Conservation (phyloP, 495 filamentous ascomycete species). For the Aspergillus campestris region DNA sequence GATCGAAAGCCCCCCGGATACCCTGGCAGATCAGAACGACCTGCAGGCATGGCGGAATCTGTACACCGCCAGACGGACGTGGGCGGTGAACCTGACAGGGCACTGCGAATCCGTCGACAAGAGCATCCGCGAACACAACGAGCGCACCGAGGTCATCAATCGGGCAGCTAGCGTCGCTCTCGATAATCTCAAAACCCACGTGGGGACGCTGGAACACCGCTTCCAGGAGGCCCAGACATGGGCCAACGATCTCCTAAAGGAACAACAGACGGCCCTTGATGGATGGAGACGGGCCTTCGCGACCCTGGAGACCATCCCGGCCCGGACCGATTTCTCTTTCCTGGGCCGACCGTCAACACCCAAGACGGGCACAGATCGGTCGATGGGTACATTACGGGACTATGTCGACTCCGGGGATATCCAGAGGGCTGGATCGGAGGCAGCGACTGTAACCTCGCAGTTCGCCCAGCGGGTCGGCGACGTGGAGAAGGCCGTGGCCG, state of each 20-base stretch:
- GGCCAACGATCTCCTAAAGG: slow-evolving; percentile 60
- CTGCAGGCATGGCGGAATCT: slow-evolving; percentile 75
- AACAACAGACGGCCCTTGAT: slow-evolving; percentile 55
- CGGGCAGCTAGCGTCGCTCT: slow-evolving; percentile 68
- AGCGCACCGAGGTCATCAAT: slow-evolving; percentile 63
- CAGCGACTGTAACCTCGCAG: slow-evolving; percentile 34
- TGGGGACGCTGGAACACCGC: slow-evolving; percentile 64
- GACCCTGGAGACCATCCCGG: slow-evolving; percentile 52
- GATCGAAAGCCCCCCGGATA: slow-evolving; percentile 58
- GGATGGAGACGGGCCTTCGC: slow-evolving; percentile 62
- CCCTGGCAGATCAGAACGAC: slow-evolving; percentile 61
- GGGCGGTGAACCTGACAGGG: slow-evolving; percentile 62
- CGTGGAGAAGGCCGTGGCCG: slow-evolving; percentile 42
- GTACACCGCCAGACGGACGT: slow-evolving; percentile 62
- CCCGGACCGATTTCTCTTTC: slow-evolving; percentile 48
- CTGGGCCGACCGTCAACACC: slow-evolving; percentile 40
- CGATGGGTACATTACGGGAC: slow-evolving; percentile 53
- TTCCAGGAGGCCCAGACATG: slow-evolving; percentile 64
- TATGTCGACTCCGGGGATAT: slow-evolving; percentile 62
- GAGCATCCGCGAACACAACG: slow-evolving; percentile 42
- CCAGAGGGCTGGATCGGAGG: slow-evolving; percentile 50
- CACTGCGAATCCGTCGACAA: slow-evolving; percentile 53
- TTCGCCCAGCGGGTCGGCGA: slow-evolving; percentile 47
- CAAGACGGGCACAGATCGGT: slow-evolving; percentile 24
- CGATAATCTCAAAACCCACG: slow-evolving; percentile 69